Evolutionary conservation across 2,329 filamentous ascomycete genomes (phyloP), one percentile per base, ranked within the genome.

Genomic region (Raffaelea deltoideospora): DNA sequence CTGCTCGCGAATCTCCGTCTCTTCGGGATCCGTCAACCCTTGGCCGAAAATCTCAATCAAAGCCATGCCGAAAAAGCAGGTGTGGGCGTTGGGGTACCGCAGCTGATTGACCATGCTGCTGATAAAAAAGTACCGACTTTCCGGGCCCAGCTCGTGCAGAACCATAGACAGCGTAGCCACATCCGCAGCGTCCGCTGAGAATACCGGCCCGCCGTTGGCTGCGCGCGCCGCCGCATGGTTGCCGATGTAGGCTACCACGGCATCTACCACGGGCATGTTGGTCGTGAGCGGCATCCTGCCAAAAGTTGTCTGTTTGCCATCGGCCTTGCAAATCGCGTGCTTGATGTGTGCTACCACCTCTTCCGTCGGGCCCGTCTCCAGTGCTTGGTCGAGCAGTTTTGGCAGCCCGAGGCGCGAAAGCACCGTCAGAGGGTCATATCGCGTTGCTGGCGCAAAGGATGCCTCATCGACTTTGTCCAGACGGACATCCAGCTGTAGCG

Each of bases 71-170:
- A 94, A 98, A 61, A 90, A 98, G 51, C 87, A 80, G 11, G 90
- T 98, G 51, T 92, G 77, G 34, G 77, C 76, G 52, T 86, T 93
- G 10, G 87, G 85, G 54, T 80, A 93, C 42, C 90, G 81, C 34
- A 98, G 71, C 58, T 96, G 87, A 56, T 96, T 93, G 39, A 84
- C 72, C 52, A 98, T 84, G 45, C 82, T 83, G 47, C 71, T 76
- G 39, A 96, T 59, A 40, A 98, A 65, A 53, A 84, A 82, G 60
- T 94, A 94, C 37, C 87, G 78, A 18, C 77, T 76, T 56, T 92
- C 84, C 1, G 82, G 72, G 28, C 71, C 66, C 28, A 92, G 64
- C 42, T 81, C 79, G 48, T 80, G 78, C 10, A 83, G 71, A 22
- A 98, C 67, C 47, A 81, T 76, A 41, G 79, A 79, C 41, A 98